These are phyloP conservation scores for Plenodomus tracheiphilus DNA, from an alignment of 2,329 filamentous ascomycete genomes.

Conservation along the genomic window DNA sequence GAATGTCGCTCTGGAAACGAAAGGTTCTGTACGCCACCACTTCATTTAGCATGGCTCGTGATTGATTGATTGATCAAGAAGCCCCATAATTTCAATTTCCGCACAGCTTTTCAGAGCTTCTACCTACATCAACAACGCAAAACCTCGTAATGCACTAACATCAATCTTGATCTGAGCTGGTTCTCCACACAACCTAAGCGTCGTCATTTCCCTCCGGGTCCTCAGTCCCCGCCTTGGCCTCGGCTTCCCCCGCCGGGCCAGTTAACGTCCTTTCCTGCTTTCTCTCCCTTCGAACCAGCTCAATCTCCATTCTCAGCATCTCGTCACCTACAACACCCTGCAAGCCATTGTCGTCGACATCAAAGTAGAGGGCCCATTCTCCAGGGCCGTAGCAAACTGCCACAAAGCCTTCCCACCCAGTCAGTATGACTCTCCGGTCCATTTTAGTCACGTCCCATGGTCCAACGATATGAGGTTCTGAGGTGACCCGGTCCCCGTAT, in stretches of 20 bases:
- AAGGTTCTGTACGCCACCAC: no score
- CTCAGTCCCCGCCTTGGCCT: no score
- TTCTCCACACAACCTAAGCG: no score
- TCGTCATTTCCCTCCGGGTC: no score
- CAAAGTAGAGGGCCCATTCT: constrained; percentile 46
- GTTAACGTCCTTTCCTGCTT: constrained; percentile 3
- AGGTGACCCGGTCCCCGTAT: constrained; percentile 25
- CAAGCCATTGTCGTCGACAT: constrained; percentile 43
- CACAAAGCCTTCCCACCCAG: constrained; percentile 34
- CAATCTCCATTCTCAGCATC: constrained; percentile 16
- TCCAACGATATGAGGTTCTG: constrained; percentile 26
- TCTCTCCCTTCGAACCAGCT: constrained; percentile 18
- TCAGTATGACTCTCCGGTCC: constrained; percentile 24
- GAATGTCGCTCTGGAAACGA: no score
- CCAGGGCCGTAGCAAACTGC: constrained; percentile 27
- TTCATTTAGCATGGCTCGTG: no score
- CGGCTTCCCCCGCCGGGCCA: neutral
- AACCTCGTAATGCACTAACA: no score
- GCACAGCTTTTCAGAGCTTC: no score
- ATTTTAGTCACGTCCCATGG: constrained; percentile 31
- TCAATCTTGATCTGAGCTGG: no score
- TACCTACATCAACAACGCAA: no score
- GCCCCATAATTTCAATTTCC: no score
- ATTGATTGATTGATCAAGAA: no score
- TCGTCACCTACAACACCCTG: constrained; percentile 11